Percentiles rank a stretch among this genome's conserved stretches.
phyloP scores from a whole-genome alignment of 192 early-diverging fungal species.

The Gaertneriomyces sp. region DNA sequence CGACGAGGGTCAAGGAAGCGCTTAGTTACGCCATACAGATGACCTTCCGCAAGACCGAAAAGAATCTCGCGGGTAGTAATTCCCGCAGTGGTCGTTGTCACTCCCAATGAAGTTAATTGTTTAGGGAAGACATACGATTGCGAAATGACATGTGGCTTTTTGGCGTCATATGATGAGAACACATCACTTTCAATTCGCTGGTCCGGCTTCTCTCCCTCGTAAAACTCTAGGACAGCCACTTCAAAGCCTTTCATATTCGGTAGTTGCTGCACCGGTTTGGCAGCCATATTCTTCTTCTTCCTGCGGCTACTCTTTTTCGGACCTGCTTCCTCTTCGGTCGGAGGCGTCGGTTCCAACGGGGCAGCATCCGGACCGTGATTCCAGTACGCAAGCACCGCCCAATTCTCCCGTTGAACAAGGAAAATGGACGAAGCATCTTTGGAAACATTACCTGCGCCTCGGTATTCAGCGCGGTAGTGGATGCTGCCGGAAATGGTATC shows the following conservation, averaged over 20 bases:
- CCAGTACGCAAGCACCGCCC: constrained; percentile 86
- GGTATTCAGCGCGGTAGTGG: constrained; percentile 66
- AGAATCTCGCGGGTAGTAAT: constrained; percentile 85
- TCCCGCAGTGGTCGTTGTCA: constrained; percentile 78
- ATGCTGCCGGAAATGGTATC: constrained; percentile 87
- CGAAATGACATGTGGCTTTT: constrained; percentile 68
- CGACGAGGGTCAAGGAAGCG: constrained; percentile 82
- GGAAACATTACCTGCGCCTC: constrained; percentile 34
- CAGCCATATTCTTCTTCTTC: constrained; percentile 17
- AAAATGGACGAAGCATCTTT: constrained; percentile 47
- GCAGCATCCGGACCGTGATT: constrained; percentile 59
- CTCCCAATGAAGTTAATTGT: constrained; percentile 71
- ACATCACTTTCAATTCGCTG: constrained; percentile 63
- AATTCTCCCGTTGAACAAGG: constrained; percentile 80
- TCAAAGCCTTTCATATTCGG: constrained; percentile 67
- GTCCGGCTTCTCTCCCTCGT: constrained; percentile 68
- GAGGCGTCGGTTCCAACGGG: constrained; percentile 2
- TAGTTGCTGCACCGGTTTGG: constrained; percentile 2
- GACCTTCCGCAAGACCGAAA: constrained; percentile 52
- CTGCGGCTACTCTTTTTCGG: constrained; percentile 20
- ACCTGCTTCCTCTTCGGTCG: constrained; percentile 11
- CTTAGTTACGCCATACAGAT: constrained; percentile 65
- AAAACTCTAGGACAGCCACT: constrained; percentile 82
- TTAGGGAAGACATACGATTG: constrained; percentile 76
- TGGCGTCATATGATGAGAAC: constrained; percentile 71